Evolutionary conservation across 495 filamentous ascomycete genomes (phyloP).

Genomic region (Neurospora sp.): DNA sequence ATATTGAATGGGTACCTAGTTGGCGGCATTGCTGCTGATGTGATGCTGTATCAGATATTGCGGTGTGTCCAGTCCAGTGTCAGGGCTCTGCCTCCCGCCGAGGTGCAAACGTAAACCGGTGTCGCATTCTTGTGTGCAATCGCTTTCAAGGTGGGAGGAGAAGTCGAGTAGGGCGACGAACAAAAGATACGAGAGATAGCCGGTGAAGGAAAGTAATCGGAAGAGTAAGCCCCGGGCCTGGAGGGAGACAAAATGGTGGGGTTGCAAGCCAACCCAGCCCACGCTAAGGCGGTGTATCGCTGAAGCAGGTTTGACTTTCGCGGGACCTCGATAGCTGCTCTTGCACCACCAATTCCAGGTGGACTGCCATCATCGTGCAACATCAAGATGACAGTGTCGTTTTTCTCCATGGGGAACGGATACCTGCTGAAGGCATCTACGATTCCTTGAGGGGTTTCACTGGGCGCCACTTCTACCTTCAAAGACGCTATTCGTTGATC

Average conservation of each 20-base stretch:
- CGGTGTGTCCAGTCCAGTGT: not conserved
- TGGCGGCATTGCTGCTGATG: not conserved
- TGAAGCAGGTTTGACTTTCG: not conserved
- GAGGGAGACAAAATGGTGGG: not conserved
- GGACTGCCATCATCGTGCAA: not conserved
- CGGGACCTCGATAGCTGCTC: not conserved
- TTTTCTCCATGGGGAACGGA: not conserved
- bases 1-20: not conserved
- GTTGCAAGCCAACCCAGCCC: not conserved
- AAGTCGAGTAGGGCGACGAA: not conserved
- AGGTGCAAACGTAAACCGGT: not conserved
- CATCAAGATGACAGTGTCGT: not conserved
- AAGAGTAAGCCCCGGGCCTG: not conserved
- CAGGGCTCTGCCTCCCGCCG: not conserved
- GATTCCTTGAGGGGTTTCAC: not conserved
- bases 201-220: no score
- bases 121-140: not conserved
- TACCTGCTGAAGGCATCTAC: not conserved
- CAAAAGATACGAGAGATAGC: not conserved
- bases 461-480: not conserved
- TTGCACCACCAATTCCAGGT: not conserved
- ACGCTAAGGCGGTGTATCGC: not conserved
- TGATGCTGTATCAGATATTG: not conserved
- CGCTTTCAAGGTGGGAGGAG: not conserved
- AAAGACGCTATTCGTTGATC: not conserved